Base-by-base conservation (phyloP, 352 stramenopile genomes). In the Phytophthora foliorum region DNA sequence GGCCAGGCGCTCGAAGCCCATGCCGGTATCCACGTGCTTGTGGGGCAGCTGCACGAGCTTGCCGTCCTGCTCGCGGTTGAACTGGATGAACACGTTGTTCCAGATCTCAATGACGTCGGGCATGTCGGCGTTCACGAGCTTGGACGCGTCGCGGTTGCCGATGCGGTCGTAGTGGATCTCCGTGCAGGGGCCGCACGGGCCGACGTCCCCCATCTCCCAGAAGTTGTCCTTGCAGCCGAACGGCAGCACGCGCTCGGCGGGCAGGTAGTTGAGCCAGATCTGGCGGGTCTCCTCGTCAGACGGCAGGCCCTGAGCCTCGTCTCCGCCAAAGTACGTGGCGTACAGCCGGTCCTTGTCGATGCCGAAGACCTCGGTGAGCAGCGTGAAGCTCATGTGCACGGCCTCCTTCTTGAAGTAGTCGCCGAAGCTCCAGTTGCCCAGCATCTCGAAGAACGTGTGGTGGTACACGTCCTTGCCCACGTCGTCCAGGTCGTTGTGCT, bases 391-490 rank as follows among this genome's bases (percentile, higher is more conserved):
- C 88, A 97, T 98, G 60, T 94, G 90, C 67, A 99, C 98, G 6
- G 98, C 97, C 63, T 99, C 97, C 42, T 97, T 77, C 87, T 99
- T 99, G 71, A 99, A 99, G 81, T 99, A 99, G 82, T 99, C 83
- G 50, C 97, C 97, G 83, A 99, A 99, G 42, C 85, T 98, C 98
- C 98, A 99, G 70, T 97, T 99, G 25, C 98, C 98, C 29, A 99
- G 81, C 98, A 99, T 99, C 77, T 99, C 98, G 75, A 99, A 99
- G 77, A 99, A 99, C 25, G 98, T 99, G 79, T 99, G 98, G 82
- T 99, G 98, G 79, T 99, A 99, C 32, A 97, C 98, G 84, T 99
- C 98, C 69, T 97, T 97, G 45, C 98, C 98, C 7, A 99, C 98
- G 79, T 99, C 98, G 61, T 99, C 98, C 36, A 99, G 89, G 83